A percentile compares a stretch with the other conserved stretches of the same genome.
Evolutionary conservation across 805 yeast species (phyloP).

Genomic region (Metschnikowia koreensis): DNA sequence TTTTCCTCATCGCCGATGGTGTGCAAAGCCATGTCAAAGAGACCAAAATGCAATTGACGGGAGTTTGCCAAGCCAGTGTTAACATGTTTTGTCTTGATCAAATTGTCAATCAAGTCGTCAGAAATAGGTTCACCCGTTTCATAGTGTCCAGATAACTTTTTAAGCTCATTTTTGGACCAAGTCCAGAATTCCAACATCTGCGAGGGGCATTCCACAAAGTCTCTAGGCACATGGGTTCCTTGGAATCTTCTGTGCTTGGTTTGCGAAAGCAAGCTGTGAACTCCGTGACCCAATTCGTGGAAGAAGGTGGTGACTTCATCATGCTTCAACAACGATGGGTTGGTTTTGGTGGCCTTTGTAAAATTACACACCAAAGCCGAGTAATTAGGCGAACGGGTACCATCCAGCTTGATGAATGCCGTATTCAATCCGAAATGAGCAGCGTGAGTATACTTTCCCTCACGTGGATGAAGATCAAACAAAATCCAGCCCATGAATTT

Average conservation of each 20-base stretch:
- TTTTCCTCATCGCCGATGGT: slow-evolving; percentile 43
- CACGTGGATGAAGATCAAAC: slow-evolving; percentile 81
- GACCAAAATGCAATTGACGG: slow-evolving; percentile 76
- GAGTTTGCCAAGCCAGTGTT: slow-evolving; percentile 70
- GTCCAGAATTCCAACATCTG: slow-evolving; percentile 89
- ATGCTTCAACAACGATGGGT: slow-evolving; percentile 76
- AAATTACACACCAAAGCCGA: slow-evolving; percentile 84
- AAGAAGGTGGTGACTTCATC: slow-evolving; percentile 78
- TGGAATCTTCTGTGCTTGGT: slow-evolving; percentile 66
- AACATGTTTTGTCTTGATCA: slow-evolving; percentile 38
- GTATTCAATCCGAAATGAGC: slow-evolving; percentile 73
- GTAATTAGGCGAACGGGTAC: slow-evolving; percentile 56
- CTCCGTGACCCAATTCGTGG: slow-evolving; percentile 90
- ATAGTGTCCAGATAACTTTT: slow-evolving; percentile 63
- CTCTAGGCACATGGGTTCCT: slow-evolving; percentile 78
- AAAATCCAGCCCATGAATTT: slow-evolving; percentile 73
- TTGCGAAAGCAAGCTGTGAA: slow-evolving; percentile 70
- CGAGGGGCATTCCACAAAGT: slow-evolving; percentile 89
- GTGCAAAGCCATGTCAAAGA: slow-evolving; percentile 75
- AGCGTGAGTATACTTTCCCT: slow-evolving; percentile 86
- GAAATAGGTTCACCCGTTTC: slow-evolving; percentile 55
- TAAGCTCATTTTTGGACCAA: slow-evolving; percentile 66
- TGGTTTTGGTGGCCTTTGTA: slow-evolving; percentile 65
- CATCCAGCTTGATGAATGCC: slow-evolving; percentile 52
- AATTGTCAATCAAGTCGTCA: slow-evolving; percentile 28